These are phyloP conservation scores for Hygrophorus russula DNA, from an alignment of 768 basidiomycete genomes.

Conservation along the genomic window DNA sequence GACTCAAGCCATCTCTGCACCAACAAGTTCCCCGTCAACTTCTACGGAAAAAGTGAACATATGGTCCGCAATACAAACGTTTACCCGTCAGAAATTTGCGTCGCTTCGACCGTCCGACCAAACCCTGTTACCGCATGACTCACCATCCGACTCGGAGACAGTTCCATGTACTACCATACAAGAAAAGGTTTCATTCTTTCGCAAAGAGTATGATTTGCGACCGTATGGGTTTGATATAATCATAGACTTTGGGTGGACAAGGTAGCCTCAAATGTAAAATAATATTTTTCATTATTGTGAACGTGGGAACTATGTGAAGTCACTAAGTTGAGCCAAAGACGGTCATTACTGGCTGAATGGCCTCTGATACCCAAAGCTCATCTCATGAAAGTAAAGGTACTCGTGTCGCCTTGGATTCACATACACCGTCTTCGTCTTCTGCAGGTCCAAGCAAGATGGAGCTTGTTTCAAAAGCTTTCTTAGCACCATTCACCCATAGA, in stretches of 20 bases:
- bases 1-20: conserved; percentile 4
- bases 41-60: neutral
- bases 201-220: conserved; percentile 59
- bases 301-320: neutral
- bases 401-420: conserved; percentile 25
- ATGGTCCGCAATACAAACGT: neutral
- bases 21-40: conserved; percentile 2
- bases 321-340: neutral
- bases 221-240: conserved; percentile 62
- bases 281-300: conserved; percentile 2
- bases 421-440: conserved; percentile 21
- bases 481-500: conserved; percentile 60
- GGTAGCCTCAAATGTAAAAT: conserved; percentile 7
- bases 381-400: conserved; percentile 25
- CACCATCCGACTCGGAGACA: neutral
- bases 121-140: neutral
- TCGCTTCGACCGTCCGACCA: neutral
- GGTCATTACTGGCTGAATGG: conserved; percentile 17
- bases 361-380: conserved; percentile 23
- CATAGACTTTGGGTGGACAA: conserved; percentile 65
- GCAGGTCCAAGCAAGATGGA: conserved; percentile 40
- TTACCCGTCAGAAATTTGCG: neutral
- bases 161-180: neutral
- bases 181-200: conserved; percentile 18
- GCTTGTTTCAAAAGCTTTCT: conserved; percentile 55